Evolutionary conservation across 805 yeast genomes (phyloP).

Genomic region (Pachysolen tannophilus): DNA sequence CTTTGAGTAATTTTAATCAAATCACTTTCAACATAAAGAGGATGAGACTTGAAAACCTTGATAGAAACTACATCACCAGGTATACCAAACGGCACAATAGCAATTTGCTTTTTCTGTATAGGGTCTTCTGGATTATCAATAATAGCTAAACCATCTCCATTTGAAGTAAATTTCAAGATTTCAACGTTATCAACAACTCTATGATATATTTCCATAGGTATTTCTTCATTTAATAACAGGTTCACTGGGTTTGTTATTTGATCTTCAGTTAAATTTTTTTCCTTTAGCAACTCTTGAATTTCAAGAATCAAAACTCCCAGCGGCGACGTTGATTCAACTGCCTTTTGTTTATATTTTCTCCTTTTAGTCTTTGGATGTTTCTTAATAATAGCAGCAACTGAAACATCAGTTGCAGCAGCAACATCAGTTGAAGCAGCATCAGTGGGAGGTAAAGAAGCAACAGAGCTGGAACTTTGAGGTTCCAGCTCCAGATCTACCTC

Average conservation of each 20-base stretch:
- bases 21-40: conserved; percentile 68
- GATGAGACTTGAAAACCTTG: conserved; percentile 72
- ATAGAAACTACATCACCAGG: conserved; percentile 77
- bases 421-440: neutral
- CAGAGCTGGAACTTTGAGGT: no score
- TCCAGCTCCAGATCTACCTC: no score
- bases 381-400: no score
- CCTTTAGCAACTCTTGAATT: conserved; percentile 48
- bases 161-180: conserved; percentile 55
- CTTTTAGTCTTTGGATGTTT: conserved; percentile 21
- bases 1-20: conserved; percentile 34
- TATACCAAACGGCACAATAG: conserved; percentile 75
- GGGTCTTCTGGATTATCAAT: conserved; percentile 49
- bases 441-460: no score
- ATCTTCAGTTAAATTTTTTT: conserved; percentile 32
- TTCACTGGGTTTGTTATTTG: conserved; percentile 60
- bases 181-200: conserved; percentile 50
- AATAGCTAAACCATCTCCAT: conserved; percentile 82
- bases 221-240: conserved; percentile 52
- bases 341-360: conserved; percentile 51
- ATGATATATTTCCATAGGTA: conserved; percentile 41
- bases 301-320: conserved; percentile 73
- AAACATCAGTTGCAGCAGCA: neutral
- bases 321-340: conserved; percentile 72
- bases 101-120: conserved; percentile 46